Evolutionary conservation across 129 eudicot genomes (phyloP).

Genomic region (Arctium minus): DNA sequence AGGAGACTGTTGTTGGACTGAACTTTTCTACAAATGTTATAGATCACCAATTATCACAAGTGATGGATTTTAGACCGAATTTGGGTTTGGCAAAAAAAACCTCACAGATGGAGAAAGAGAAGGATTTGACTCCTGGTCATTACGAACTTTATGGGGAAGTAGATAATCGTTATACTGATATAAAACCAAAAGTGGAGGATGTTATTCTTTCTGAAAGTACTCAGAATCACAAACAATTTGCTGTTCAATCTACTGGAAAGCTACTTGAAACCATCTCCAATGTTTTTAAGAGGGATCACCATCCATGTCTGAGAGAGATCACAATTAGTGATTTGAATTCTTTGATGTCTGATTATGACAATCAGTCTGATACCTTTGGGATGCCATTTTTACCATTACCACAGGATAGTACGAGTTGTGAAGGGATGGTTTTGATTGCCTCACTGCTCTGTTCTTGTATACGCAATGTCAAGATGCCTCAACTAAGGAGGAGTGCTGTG

Average conservation of each 20-base stretch:
- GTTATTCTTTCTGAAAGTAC: conserved; percentile 28
- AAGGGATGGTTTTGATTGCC: conserved; percentile 95
- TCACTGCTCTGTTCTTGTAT: conserved; percentile 92
- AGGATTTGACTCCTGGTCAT: conserved; percentile 31
- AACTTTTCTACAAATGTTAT: conserved; percentile 12
- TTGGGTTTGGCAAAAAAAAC: conserved; percentile 12
- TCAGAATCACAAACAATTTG: conserved; percentile 35
- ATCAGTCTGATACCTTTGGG: conserved; percentile 87
- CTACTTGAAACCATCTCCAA: conserved; percentile 59
- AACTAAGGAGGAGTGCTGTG: conserved; percentile 71
- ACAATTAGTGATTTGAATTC: conserved; percentile 63
- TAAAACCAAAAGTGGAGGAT: conserved; percentile 36
- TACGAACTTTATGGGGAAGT: conserved; percentile 55
- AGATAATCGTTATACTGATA: conserved; percentile 23
- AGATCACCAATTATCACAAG: conserved; percentile 15
- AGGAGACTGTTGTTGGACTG: conserved; percentile 25
- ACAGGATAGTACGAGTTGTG: conserved; percentile 75
- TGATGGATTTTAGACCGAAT: conserved; percentile 23
- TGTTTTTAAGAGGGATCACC: conserved; percentile 66
- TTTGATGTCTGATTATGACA: conserved; percentile 75
- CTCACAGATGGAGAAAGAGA: conserved; percentile 27
- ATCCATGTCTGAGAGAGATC: conserved; percentile 65
- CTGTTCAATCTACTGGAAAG: conserved; percentile 49
- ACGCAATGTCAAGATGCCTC: conserved; percentile 90
- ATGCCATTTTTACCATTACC: conserved; percentile 89